Conservation (phyloP, 495 filamentous ascomycete genomes). For the Penicillium parvum region DNA sequence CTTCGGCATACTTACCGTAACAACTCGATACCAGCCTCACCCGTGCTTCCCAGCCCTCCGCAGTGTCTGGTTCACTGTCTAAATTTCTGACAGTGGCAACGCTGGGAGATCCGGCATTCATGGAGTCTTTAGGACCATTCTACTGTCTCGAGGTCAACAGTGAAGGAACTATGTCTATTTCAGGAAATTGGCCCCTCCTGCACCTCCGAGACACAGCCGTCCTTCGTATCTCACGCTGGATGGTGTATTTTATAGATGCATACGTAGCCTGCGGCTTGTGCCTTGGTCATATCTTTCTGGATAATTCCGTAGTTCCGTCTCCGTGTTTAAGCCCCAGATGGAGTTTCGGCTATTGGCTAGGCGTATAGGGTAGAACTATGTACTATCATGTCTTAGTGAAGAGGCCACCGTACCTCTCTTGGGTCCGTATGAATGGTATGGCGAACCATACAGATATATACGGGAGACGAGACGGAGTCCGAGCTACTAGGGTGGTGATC, state of each 20-base stretch:
- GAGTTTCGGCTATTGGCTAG: not conserved
- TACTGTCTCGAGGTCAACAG: too few species aligned
- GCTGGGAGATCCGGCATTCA: slow-evolving; percentile 7
- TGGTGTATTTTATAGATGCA: not conserved
- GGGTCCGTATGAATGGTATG: too few species aligned
- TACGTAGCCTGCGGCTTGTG: slow-evolving; percentile 1
- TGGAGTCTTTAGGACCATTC: too few species aligned
- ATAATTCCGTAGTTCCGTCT: slow-evolving; percentile 7
- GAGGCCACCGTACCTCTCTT: too few species aligned
- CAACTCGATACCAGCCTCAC: slow-evolving; percentile 6
- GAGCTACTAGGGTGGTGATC: too few species aligned
- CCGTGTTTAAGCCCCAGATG: not conserved
- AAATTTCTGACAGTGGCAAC: slow-evolving; percentile 28
- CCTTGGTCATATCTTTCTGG: slow-evolving; percentile 10
- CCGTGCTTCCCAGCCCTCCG: slow-evolving; percentile 3
- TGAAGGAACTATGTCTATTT: slow-evolving; percentile 1
- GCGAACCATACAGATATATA: too few species aligned
- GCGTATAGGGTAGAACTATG: not conserved
- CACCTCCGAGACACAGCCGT: slow-evolving; percentile 2
- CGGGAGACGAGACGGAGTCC: too few species aligned
- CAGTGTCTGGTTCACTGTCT: slow-evolving; percentile 12
- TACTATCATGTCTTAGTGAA: too few species aligned
- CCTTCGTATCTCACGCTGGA: too few species aligned
- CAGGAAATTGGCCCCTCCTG: slow-evolving; percentile 5
- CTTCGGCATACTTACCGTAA: not conserved